Percentiles rank a stretch among this genome's conserved stretches.
phyloP scores from a whole-genome alignment of 1,139 yeast species.

The Zygoascus hellenicus region DNA sequence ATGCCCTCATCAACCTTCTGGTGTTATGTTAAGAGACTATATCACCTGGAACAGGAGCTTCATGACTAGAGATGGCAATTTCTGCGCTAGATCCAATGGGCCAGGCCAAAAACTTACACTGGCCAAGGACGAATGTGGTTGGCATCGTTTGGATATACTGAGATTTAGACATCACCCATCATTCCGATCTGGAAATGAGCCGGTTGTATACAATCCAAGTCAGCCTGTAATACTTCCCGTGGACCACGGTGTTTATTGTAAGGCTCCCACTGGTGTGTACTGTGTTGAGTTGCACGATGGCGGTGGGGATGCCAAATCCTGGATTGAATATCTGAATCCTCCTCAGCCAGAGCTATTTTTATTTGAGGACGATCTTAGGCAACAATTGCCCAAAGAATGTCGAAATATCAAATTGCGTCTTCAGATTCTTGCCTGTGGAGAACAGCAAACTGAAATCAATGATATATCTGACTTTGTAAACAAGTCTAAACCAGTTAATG shows the following conservation, averaged over 20 bases:
- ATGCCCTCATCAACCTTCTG: slow-evolving; percentile 85
- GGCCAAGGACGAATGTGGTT: slow-evolving; percentile 67
- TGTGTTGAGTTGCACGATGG: slow-evolving; percentile 54
- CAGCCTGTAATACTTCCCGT: slow-evolving; percentile 43
- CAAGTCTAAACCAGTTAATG: not conserved
- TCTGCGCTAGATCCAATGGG: slow-evolving; percentile 48
- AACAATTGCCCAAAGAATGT: slow-evolving; percentile 40
- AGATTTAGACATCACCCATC: slow-evolving; percentile 78
- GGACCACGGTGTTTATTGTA: slow-evolving; percentile 46
- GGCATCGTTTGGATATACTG: slow-evolving; percentile 78
- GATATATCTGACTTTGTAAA: slow-evolving; percentile 25
- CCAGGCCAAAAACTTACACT: slow-evolving; percentile 43
- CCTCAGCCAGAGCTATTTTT: slow-evolving; percentile 49
- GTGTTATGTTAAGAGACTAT: slow-evolving; percentile 88
- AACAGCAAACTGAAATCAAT: slow-evolving; percentile 28
- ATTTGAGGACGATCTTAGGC: slow-evolving; percentile 43
- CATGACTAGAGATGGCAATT: slow-evolving; percentile 56
- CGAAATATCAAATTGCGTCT: slow-evolving; percentile 27
- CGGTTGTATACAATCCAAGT: slow-evolving; percentile 27
- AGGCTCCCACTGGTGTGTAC: slow-evolving; percentile 61
- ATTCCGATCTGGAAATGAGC: slow-evolving; percentile 66
- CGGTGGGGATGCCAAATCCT: slow-evolving; percentile 61
- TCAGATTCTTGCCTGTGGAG: slow-evolving; percentile 42
- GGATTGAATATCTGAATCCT: slow-evolving; percentile 57
- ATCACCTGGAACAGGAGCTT: slow-evolving; percentile 75